Evolutionary conservation across 495 filamentous ascomycete species (phyloP), one percentile per base, ranked within the genome.

Genomic region (Neurospora tetraspora): DNA sequence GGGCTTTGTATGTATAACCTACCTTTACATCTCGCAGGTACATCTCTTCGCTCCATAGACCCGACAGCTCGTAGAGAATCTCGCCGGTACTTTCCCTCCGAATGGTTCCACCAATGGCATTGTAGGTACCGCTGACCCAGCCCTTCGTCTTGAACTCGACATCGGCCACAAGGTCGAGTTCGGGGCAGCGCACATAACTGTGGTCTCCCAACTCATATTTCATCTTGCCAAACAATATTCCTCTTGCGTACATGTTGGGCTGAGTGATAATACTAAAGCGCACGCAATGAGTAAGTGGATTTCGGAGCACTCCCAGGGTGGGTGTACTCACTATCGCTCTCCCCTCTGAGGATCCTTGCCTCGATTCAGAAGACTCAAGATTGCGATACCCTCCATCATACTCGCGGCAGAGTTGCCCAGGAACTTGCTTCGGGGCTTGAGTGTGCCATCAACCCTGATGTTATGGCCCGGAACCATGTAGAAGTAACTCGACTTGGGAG

Each of bases 141-240:
- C 96, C 96, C 81, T 99, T 99, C 39, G 92, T 95, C 81, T 98
- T 99, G 84, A 99, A 99, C 74, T 99, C 96, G 72, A 99, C 90
- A 79, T 98, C 96, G 73, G 94, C 94, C n/a, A 89, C 86, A 16
- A 98, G 84, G 53, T 92, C 89, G 36, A 91, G 84, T 80, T 98
- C 96, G 2, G 96, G 92, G 81, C 95, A 99, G 73, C 89, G 88
- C n/a, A 98, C 92, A 76, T 91, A 93, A 82, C 94, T 96, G 83
- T 97, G 94, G 80, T 99, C 96, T 43, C 96, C 96, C 23, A 99
- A 88, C 83, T 99, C 96, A 82, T 98, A 99, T 81, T 97, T 98
- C 96, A 99, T 98, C 82, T 97, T 98, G 27, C 96, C 96, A 77
- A 99, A 98, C 14, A 99, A 84, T 71, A 99, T 98, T 34, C 96